phyloP scores from a whole-genome alignment of 2,329 filamentous ascomycete species.

The Fusarium piperis region DNA sequence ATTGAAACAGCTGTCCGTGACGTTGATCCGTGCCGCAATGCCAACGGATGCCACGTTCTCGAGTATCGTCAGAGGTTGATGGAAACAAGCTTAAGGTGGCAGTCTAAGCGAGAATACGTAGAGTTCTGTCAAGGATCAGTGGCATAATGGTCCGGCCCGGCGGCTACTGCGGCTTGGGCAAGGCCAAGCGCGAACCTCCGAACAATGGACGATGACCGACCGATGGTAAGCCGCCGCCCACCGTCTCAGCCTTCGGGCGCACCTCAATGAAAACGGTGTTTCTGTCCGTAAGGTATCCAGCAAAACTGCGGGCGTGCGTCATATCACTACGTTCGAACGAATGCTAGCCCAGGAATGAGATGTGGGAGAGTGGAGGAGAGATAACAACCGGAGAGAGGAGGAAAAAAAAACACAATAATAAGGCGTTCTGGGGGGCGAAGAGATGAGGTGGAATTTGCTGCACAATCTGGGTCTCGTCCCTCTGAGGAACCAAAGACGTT shows the following conservation, averaged over 20 bases:
- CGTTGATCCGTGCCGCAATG: constrained; percentile 10
- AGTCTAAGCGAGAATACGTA: constrained; percentile 9
- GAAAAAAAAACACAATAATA: not conserved
- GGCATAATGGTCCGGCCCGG: constrained; percentile 41
- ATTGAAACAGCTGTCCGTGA: not conserved
- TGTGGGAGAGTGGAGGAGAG: constrained; percentile 1
- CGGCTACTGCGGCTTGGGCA: constrained; percentile 42
- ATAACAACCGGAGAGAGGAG: not conserved
- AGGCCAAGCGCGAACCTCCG: constrained; percentile 25
- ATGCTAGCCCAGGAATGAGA: not conserved
- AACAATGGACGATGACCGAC: constrained; percentile 30
- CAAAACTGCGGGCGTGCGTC: not conserved
- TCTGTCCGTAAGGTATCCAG: constrained; percentile 9
- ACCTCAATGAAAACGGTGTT: constrained; percentile 20
- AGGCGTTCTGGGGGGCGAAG: not conserved
- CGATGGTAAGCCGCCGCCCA: constrained; percentile 33
- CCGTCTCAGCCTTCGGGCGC: constrained; percentile 15
- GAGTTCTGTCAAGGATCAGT: constrained; percentile 18
- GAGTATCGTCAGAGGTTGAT: not conserved
- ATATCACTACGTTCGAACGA: not conserved
- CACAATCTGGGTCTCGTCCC: not conserved
- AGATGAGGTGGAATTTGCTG: not conserved
- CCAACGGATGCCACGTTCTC: not conserved
- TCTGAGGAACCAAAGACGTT: not conserved
- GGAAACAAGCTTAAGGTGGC: not conserved